Base-by-base conservation (phyloP, 2,329 filamentous ascomycete genomes). In the Cladosporium halotolerans region DNA sequence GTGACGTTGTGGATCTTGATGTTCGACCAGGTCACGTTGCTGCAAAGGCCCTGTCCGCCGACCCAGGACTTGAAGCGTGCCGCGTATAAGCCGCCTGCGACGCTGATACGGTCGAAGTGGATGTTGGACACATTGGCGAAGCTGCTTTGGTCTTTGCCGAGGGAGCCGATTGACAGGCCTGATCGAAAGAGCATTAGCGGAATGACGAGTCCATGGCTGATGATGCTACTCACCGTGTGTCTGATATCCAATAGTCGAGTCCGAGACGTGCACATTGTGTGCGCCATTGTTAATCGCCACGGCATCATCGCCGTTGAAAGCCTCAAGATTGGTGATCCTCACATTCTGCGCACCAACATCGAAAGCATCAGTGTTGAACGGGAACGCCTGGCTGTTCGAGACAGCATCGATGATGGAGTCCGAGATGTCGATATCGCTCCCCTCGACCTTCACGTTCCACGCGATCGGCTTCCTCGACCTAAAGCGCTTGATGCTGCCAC, bases 11-110 rank as follows among this genome's bases (percentile, higher is more conserved):
- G 70, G 10, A 68, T 57, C 5, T 70, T 60, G 49, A 75, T 72
- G 55, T 75, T 72, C 48, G 65, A 68, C 73, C 73, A 76, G 32
- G 68, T 72, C 42, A 76, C 65, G 48, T 73, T 73, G 59, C 68
- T 70, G 5, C 67, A 72, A 5, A 75, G 62, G 2, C 73, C 73
- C 53, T 71, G 63, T 0, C 73, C 72, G 5, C 72, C 72, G 13
- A 63, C 57, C 71, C 72, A 75, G 10, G 71, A 73, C 62, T 74
- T 75, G 67, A 76, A 73, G 2, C 72, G 67, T 4, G 72, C 66
- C 2, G 64, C 72, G 48, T 76, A 76, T 8, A 76, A 58, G 1
- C 66, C 71, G 32, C 72, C 66, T 11, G 69, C 63, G 13, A 74
- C 70, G 1, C 70, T 72, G n/a, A 74, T 64, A 50, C 75, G 68